phyloP scores from a whole-genome alignment of 2,329 filamentous ascomycete genomes.

The Zelopaecilomyces penicillatus region DNA sequence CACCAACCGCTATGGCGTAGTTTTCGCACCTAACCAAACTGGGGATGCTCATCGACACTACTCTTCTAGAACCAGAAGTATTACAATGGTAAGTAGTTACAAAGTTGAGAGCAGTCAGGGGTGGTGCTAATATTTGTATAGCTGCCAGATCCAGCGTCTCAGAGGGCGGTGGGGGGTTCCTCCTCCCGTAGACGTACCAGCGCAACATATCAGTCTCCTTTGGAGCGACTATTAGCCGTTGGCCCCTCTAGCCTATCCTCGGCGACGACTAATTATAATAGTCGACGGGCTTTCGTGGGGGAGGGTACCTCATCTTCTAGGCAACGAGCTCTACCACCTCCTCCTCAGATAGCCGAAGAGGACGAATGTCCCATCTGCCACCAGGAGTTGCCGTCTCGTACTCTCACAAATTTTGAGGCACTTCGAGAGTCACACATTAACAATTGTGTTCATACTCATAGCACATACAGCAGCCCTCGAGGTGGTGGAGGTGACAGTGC shows the following conservation, averaged over 20 bases:
- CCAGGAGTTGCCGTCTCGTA: conserved; percentile 54
- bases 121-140: conserved; percentile 4
- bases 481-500: conserved; percentile 15
- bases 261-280: conserved; percentile 19
- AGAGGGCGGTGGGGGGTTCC: conserved; percentile 12
- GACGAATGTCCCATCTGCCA: conserved; percentile 76
- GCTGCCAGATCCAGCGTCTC: conserved; percentile 13
- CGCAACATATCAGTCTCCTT: conserved; percentile 25
- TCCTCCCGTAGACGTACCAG: conserved; percentile 21
- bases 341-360: conserved; percentile 55
- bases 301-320: conserved; percentile 27
- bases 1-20: conserved; percentile 26
- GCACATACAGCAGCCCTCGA: conserved; percentile 34
- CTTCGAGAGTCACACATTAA: conserved; percentile 52
- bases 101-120: neutral
- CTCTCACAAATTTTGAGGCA: conserved; percentile 43
- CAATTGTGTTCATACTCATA: conserved; percentile 48
- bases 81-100: conserved; percentile 37
- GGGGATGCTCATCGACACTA: conserved; percentile 28
- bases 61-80: conserved; percentile 32
- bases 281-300: conserved; percentile 22
- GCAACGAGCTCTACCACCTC: conserved; percentile 32
- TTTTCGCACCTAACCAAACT: conserved; percentile 24
- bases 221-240: conserved; percentile 31
- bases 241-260: conserved; percentile 24